phyloP scores from a whole-genome alignment of 2,329 filamentous ascomycete species.

The Penicillium sp. region DNA sequence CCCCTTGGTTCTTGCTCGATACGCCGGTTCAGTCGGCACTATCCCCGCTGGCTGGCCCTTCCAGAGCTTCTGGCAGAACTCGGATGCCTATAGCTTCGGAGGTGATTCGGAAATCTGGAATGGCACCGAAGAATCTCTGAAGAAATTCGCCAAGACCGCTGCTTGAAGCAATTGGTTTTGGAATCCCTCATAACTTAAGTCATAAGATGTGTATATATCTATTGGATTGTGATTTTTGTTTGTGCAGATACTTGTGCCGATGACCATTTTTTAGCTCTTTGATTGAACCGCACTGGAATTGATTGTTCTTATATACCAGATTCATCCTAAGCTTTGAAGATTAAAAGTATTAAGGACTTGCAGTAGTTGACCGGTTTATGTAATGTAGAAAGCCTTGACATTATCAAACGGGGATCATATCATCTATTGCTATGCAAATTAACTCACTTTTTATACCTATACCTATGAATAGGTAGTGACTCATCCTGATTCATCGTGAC shows the following conservation, averaged over 20 bases:
- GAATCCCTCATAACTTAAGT: background rate
- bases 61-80: conserved; percentile 57
- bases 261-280: background rate
- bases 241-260: background rate
- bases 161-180: background rate
- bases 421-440: no score
- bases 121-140: conserved; percentile 39
- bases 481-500: background rate
- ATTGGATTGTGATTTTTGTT: background rate
- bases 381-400: no score
- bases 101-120: conserved; percentile 56
- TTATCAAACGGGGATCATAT: background rate
- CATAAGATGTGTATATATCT: background rate
- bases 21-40: conserved; percentile 42
- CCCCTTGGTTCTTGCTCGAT: conserved; percentile 51
- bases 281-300: background rate
- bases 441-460: no score
- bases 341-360: background rate
- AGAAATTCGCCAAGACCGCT: conserved; percentile 26
- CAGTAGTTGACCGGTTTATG: background rate
- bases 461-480: background rate
- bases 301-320: background rate
- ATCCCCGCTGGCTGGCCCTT: conserved; percentile 53
- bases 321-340: background rate
- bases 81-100: conserved; percentile 50